Evolutionary conservation across 352 stramenopile genomes (phyloP).

Genomic region (Globisporangium acanthophoron): DNA sequence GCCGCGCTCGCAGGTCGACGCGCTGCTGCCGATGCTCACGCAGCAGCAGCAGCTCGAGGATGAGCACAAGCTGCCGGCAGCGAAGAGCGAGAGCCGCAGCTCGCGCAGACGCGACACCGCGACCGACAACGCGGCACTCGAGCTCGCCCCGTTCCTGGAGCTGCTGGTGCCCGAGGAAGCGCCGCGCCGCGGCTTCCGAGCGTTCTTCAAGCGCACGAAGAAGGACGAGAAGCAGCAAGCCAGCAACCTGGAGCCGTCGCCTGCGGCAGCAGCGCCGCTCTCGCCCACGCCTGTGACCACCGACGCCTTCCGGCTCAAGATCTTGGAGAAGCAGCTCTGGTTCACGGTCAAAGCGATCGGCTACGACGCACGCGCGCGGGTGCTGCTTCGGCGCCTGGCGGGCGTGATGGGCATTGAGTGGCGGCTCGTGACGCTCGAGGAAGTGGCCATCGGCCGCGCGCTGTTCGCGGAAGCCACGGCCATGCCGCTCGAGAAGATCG

Average conservation of each 20-base stretch:
- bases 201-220: constrained; percentile 27
- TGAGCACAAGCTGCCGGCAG: constrained; percentile 11
- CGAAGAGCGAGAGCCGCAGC: constrained; percentile 12
- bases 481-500: constrained; percentile 64
- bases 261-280: not conserved
- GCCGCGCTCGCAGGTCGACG: constrained; percentile 43
- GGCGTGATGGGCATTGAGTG: constrained; percentile 51
- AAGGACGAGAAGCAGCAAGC: constrained; percentile 15
- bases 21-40: constrained; percentile 68
- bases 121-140: constrained; percentile 17
- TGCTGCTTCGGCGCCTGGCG: constrained; percentile 45
- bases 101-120: not conserved
- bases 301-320: constrained; percentile 44
- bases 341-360: constrained; percentile 72
- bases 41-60: constrained; percentile 15
- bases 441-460: constrained; percentile 59
- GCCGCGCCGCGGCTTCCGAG: constrained; percentile 15
- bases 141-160: constrained; percentile 56
- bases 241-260: constrained; percentile 3
- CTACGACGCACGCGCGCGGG: constrained; percentile 66
- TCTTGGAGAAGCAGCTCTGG: constrained; percentile 71
- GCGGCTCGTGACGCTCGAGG: constrained; percentile 55
- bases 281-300: constrained; percentile 14
- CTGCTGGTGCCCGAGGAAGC: constrained; percentile 38
- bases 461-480: constrained; percentile 68